Evolutionary conservation across 139 green algal genomes (phyloP), one percentile per base, ranked within the genome.

Genomic region (Volvox reticuliferus): DNA sequence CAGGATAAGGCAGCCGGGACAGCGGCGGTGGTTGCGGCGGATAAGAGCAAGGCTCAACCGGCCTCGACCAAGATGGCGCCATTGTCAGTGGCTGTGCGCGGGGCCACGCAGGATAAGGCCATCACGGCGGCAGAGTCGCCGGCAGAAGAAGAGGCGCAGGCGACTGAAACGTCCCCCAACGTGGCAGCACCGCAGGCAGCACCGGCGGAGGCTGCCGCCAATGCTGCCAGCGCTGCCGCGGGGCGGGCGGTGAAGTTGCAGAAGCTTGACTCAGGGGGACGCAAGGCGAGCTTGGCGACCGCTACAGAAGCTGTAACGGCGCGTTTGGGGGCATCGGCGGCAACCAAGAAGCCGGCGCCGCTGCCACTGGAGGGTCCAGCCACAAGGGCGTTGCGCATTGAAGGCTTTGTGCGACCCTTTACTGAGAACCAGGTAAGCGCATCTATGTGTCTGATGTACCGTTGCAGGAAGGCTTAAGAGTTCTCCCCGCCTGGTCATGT

Each of bases 341-440:
- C 18, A 17, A 3, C 78, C 20, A 84, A 65, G 78, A 88, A 88
- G 67, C 13, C 20, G 71, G 82, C 85, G 21, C 24, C 62, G 44
- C 5, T 14, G 76, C 87, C 87, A 20, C 62, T 86, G 71, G 44
- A 75, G 17, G 87, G 87, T 13, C 87, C 91, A 12, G 36, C 91
- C 17, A 93, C 93, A 0, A 69, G 92, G 17, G 95, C 95, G 6
- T 90, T 99, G 88, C 95, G 91, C 33, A 97, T 99, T 33, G 92
- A 97, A 65, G 95, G 95, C 89, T 97, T 99, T 68, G 93, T 97
- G 35, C 93, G 97, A 17, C 97, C 97, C 1, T 98, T 98, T 91
- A 96, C 93, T 0, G 95, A 97, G 87, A 89, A 78, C 19, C 75
- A 91, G 75, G 76, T 91, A 55, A 12, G 24, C 12, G 22, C 22